Percentiles rank a stretch among this genome's conserved stretches.
Conservation (phyloP, 2,329 filamentous ascomycete genomes). For the Neoscytalidium dimidiatum region DNA sequence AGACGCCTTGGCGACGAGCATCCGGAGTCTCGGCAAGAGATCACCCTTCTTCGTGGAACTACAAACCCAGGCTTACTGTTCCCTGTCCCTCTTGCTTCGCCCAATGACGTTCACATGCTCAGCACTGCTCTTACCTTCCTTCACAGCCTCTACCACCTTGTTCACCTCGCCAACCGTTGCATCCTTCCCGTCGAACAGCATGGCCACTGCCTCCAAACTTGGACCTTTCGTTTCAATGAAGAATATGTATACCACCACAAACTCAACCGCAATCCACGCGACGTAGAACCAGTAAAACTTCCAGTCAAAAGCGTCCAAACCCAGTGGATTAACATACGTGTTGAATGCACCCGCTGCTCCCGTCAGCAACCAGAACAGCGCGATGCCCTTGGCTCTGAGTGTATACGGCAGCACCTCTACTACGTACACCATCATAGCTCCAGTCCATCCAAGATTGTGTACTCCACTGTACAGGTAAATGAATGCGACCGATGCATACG, state of each 20-base stretch:
- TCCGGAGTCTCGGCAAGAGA: background rate
- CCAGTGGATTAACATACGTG: conserved; percentile 47
- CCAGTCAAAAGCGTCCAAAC: conserved; percentile 41
- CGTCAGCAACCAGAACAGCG: conserved; percentile 49
- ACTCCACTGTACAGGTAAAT: conserved; percentile 26
- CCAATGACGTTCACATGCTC: background rate
- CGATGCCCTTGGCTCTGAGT: conserved; percentile 48
- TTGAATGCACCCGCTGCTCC: conserved; percentile 49
- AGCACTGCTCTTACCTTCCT: background rate
- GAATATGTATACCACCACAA: conserved; percentile 27
- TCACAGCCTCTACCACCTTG: background rate
- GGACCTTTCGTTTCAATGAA: conserved; percentile 31
- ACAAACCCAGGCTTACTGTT: background rate
- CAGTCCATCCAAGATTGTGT: conserved; percentile 28
- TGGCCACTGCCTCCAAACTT: conserved; percentile 29
- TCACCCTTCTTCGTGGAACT: background rate
- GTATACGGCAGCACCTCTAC: conserved; percentile 50
- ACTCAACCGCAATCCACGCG: conserved; percentile 6
- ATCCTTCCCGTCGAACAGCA: conserved; percentile 29
- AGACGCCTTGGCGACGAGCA: conserved; percentile 4
- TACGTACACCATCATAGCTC: conserved; percentile 46
- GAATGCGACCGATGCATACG: conserved; percentile 31
- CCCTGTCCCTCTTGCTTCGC: too few species aligned
- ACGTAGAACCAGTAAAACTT: conserved; percentile 45
- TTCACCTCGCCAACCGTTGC: conserved; percentile 10